Conservation (phyloP, 306 rosid genomes). For the Macrotyloma uniflorum region DNA sequence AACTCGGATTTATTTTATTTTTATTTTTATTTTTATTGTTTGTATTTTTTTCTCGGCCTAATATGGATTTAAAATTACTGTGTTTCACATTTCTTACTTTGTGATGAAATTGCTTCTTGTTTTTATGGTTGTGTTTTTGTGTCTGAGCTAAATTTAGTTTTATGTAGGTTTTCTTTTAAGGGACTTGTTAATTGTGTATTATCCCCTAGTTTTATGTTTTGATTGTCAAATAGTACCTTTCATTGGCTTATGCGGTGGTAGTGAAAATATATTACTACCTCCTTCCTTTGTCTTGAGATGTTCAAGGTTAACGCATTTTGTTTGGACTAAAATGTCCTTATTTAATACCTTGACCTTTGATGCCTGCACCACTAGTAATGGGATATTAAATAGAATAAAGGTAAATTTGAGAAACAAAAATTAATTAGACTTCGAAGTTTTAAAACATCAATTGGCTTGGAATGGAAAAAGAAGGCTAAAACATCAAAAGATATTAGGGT, state of each 20-base stretch:
- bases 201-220: slow-evolving; percentile 38
- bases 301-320: too few species aligned
- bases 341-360: too few species aligned
- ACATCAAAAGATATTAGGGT: too few species aligned
- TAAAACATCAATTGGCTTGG: too few species aligned
- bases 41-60: neutral
- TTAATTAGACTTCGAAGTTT: too few species aligned
- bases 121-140: slow-evolving; percentile 1
- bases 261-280: neutral
- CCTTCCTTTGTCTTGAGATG: too few species aligned
- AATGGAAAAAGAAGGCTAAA: too few species aligned
- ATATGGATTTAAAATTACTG: neutral
- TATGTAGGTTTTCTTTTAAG: slow-evolving; percentile 27
- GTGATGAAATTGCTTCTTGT: slow-evolving; percentile 22
- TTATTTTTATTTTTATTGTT: too few species aligned
- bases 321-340: too few species aligned
- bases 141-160: slow-evolving; percentile 14
- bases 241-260: neutral
- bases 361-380: too few species aligned
- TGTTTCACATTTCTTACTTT: slow-evolving; percentile 5
- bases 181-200: slow-evolving; percentile 8
- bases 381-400: too few species aligned
- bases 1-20: neutral
- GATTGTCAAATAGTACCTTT: neutral
- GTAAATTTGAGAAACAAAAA: too few species aligned